Percentiles rank a stretch among this genome's conserved stretches.
Conservation (phyloP, 345 rosid genomes). For the Eucalyptus pauciflora region DNA sequence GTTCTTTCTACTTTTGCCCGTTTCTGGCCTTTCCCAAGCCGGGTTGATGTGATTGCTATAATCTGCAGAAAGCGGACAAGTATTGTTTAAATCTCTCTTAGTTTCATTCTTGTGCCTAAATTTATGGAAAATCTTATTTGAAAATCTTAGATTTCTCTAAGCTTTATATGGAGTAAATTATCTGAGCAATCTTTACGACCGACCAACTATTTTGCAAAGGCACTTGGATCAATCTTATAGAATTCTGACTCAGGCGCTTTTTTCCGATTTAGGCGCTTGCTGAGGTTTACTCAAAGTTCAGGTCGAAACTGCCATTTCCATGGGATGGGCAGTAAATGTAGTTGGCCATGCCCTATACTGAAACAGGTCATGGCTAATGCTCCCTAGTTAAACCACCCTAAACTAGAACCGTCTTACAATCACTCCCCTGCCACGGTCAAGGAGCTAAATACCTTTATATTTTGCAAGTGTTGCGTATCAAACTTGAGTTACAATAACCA, state of each 20-base stretch:
- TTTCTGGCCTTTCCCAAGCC: neutral
- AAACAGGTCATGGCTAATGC: neutral
- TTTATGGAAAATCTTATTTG: neutral
- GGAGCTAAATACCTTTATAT: neutral
- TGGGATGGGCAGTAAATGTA: neutral
- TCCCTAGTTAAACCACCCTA: neutral
- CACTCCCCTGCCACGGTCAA: neutral
- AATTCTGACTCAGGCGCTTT: neutral
- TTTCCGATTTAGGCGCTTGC: neutral
- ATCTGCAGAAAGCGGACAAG: neutral
- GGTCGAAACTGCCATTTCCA: neutral
- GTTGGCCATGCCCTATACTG: neutral
- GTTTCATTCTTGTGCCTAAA: neutral
- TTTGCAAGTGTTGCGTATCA: neutral
- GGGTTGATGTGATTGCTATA: neutral
- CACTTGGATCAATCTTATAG: neutral
- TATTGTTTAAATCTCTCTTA: neutral
- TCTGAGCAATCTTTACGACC: neutral
- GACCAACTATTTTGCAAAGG: neutral
- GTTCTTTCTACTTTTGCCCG: no score
- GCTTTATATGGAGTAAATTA: neutral
- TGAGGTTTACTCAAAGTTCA: neutral
- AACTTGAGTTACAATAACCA: neutral
- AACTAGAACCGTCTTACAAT: neutral
- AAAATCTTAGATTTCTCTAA: neutral